These are phyloP conservation scores for Crithidia bombi DNA, from an alignment of 208 protist genomes.

Conservation along the genomic window DNA sequence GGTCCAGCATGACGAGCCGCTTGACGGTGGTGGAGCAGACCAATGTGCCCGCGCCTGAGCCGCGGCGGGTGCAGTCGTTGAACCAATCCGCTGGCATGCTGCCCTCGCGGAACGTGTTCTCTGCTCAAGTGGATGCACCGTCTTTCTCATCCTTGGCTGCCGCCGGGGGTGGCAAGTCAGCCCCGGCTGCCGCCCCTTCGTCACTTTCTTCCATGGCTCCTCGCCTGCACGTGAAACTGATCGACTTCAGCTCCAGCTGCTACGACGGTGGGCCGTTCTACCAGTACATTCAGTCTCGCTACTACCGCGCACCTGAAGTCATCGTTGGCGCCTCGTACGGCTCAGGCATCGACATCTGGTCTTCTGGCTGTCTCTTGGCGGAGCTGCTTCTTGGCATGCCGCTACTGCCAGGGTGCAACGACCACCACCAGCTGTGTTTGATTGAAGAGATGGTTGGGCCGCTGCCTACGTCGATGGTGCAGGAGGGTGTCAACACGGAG, in stretches of 20 bases:
- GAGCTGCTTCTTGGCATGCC: conserved; percentile 96
- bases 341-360: conserved; percentile 97
- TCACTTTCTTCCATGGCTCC: conserved; percentile 23
- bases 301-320: conserved; percentile 97
- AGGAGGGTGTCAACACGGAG: conserved; percentile 37
- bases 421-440: conserved; percentile 93
- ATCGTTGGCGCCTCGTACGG: conserved; percentile 93
- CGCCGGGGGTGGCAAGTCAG: not conserved
- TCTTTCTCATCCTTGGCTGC: not conserved
- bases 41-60: conserved; percentile 34
- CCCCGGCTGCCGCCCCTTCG: not conserved
- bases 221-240: conserved; percentile 91
- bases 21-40: conserved; percentile 25
- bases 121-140: not conserved
- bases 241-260: conserved; percentile 97
- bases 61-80: conserved; percentile 36
- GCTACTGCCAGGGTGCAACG: conserved; percentile 93
- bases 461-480: conserved; percentile 77
- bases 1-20: conserved; percentile 21
- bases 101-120: not conserved
- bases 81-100: conserved; percentile 32
- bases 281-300: conserved; percentile 92
- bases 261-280: conserved; percentile 89
- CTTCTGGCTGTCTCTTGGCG: conserved; percentile 95
- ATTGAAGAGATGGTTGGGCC: conserved; percentile 95